Evolutionary conservation across 805 yeast genomes (phyloP), one percentile per base, ranked within the genome.

Genomic region (Saturnispora serradocipensis): DNA sequence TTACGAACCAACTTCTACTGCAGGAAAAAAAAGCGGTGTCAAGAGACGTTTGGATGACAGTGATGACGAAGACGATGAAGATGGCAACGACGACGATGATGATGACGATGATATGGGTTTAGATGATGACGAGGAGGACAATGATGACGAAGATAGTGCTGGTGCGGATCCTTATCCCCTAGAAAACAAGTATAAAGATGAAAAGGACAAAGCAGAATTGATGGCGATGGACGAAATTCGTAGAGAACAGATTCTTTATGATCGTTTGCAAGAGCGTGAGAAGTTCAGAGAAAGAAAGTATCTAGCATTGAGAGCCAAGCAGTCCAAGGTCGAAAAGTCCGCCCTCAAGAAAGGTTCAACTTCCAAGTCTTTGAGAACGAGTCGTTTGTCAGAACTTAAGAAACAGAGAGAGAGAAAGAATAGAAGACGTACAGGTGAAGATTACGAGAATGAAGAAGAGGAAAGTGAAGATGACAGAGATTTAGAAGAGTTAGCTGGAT

Each of bases 241-340:
- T 61, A 84, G 98, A 62, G 99, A 93, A 72, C 83, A 86, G 59
- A 80, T 89, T 51, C 76, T 93, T 51, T 93, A 88, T 60, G 98
- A 91, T 52, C 87, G 99, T 68, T 80, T 88, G 8, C 97, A 89
- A 68, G 95, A 87, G 55, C 79, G 88, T 81, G 96, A 91, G 67
- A 81, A 86, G 58, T 90, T 75, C 68, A 82, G 86, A 54, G 98
- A 93, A 69, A 81, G 88, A 63, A 78, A 79, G 65, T 82, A 85
- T 60, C 80, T 95, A 61, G 88, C 86, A 28, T 84, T 88, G 64
- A 84, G 98, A 68, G 84, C 88, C 59, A 79, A 73, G 62, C 80
- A 78, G 59, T 78, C 76, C 50, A 69, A 73, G 57, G 72, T 63
- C 2, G 71, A 60, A 63, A 67, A 54, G 60, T 67, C 53, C 59